Base-by-base conservation (phyloP, 2,329 filamentous ascomycete genomes). In the Fusarium papillatum region DNA sequence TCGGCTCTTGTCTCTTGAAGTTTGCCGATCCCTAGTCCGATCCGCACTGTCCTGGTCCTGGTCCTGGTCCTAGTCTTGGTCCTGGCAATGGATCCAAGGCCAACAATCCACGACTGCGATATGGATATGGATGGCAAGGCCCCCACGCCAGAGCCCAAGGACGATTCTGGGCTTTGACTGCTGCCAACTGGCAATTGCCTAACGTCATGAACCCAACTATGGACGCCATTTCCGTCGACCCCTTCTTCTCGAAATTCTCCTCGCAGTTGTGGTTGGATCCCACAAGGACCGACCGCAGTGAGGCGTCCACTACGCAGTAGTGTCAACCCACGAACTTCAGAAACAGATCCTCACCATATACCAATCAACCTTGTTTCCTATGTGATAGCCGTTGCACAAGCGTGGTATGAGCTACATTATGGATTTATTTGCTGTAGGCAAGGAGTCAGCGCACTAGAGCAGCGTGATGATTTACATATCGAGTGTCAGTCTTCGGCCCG, bases 91-190 rank as follows among this genome's bases (percentile, higher is more conserved):
- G 36, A 65, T 34, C 53, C 53, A 34, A 26, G 70, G 29, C 31
- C 59, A 38, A 61, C 61, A 46, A 41, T 53, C 29, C 17, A 64
- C 46, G 22, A 31, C 19, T 36, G 24, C 50, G 26, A 55, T 34
- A 60, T 22, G 39, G 26, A 55, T n/a, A 59, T 22, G 39, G 36
- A n/a, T 38, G 39, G 31, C n/a, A 48, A 57, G 38, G 29, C 71
- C 73, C 73, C 73, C 73, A 76, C 70, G 64, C 38, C 53, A 36
- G 36, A n/a, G 55, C 22, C 50, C 48, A 43, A 39, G 34, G 53
- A 69, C 53, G 43, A 39, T 60, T 64, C 61, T 46, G 24, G 60
- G 61, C 43, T 39, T 43, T 38, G 48, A 22, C 26, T 19, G 57
- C 61, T 61, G 67, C 48, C 68, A 31, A 63, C 60, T 63, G 43